Evolutionary conservation across 805 yeast species (phyloP).

Genomic region (Dipodascopsis tothii): DNA sequence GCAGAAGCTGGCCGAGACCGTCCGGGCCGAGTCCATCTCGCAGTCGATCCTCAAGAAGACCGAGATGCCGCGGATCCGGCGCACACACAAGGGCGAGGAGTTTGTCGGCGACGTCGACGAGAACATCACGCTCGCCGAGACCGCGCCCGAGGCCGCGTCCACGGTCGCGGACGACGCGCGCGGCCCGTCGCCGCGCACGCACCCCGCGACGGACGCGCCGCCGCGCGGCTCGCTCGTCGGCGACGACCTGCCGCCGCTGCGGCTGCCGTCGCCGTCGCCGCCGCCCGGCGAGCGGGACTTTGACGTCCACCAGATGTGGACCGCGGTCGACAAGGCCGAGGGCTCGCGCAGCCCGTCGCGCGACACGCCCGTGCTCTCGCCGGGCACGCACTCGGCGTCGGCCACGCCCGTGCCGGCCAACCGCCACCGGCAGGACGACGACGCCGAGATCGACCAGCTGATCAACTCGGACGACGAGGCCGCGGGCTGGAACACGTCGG

Average conservation of each 20-base stretch:
- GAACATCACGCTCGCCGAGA: conserved; percentile 6
- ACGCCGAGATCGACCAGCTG: conserved; percentile 20
- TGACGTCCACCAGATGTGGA: neutral
- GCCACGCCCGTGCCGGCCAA: neutral
- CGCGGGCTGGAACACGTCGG: conserved; percentile 9
- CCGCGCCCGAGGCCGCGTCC: neutral
- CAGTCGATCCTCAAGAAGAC: conserved; percentile 59
- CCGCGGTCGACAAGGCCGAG: neutral
- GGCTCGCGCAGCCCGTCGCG: neutral
- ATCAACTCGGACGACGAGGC: conserved; percentile 18
- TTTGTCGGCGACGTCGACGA: conserved; percentile 52
- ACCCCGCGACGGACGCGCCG: too few relatives aligned
- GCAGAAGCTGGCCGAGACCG: conserved; percentile 60
- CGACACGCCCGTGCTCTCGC: neutral
- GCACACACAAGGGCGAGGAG: conserved; percentile 86
- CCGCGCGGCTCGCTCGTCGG: too few relatives aligned
- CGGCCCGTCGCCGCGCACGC: neutral
- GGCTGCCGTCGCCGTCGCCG: neutral
- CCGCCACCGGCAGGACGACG: conserved; percentile 2
- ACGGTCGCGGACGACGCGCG: neutral
- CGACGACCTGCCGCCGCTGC: too few relatives aligned
- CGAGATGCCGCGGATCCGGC: conserved; percentile 56
- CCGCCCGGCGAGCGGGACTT: neutral
- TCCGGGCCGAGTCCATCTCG: conserved; percentile 58
- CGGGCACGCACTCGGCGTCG: neutral